Percentiles rank a stretch among this genome's conserved stretches.
These are phyloP conservation scores for Oryza nivara DNA, from an alignment of 176 grass and related monocot genomes.

Conservation along the genomic window DNA sequence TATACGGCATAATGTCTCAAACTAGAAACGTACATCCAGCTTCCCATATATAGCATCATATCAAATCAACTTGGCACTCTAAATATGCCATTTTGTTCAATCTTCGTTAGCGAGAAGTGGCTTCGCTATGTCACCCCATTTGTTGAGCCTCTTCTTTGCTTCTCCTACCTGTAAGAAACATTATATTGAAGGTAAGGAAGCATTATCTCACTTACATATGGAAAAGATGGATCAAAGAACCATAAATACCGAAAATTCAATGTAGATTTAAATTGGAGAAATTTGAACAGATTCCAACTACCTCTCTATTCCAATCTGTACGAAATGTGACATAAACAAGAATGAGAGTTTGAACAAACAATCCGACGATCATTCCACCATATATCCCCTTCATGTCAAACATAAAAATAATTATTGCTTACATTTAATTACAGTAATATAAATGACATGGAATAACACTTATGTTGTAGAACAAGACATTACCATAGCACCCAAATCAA, in stretches of 20 bases:
- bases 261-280: neutral
- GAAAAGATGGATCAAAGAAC: neutral
- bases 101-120: neutral
- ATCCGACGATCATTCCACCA: slow-evolving; percentile 38
- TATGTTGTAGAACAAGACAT: neutral
- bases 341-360: slow-evolving; percentile 20
- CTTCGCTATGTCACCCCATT: slow-evolving; percentile 20
- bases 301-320: slow-evolving; percentile 44
- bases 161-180: neutral
- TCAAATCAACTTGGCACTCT: too few species aligned
- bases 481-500: slow-evolving; percentile 59
- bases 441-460: neutral
- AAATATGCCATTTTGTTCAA: too few species aligned
- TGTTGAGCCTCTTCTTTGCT: slow-evolving; percentile 16
- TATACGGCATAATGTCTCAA: too few species aligned
- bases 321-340: slow-evolving; percentile 20
- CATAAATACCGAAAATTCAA: too few species aligned
- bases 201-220: neutral
- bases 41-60: too few species aligned
- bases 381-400: slow-evolving; percentile 32
- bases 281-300: neutral
- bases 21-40: too few species aligned
- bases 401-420: neutral
- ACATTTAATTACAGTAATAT: neutral
- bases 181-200: neutral